Percentiles rank a stretch among this genome's conserved stretches.
Evolutionary conservation across 2,329 filamentous ascomycete genomes (phyloP).

Genomic region (Macrophomina phaseolina): DNA sequence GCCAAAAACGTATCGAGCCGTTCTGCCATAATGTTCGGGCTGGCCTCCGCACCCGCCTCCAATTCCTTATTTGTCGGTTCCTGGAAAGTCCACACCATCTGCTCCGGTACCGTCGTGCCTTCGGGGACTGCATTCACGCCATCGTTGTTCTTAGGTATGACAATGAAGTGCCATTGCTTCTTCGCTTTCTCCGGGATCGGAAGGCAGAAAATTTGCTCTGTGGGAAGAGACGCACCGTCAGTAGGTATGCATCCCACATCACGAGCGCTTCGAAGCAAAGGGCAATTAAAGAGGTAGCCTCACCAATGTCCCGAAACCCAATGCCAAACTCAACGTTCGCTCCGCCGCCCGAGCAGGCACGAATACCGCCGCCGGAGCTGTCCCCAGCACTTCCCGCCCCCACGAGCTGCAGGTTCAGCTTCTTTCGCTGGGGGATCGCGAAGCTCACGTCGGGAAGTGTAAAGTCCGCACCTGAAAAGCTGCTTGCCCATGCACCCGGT

Average conservation of each 20-base stretch:
- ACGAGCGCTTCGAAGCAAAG: not conserved
- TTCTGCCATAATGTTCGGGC: conserved; percentile 53
- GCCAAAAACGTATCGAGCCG: conserved; percentile 51
- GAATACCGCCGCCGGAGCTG: conserved; percentile 47
- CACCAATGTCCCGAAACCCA: conserved; percentile 55
- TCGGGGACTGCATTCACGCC: conserved; percentile 54
- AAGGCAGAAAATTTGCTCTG: conserved; percentile 64
- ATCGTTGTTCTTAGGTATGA: conserved; percentile 60
- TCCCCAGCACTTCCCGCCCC: conserved; percentile 34
- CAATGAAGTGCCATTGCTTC: conserved; percentile 66
- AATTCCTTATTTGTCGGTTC: conserved; percentile 56
- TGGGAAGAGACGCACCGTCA: conserved; percentile 6
- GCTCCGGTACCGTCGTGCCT: conserved; percentile 52
- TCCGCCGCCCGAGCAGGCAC: conserved; percentile 57
- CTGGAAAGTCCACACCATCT: conserved; percentile 65
- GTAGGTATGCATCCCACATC: not conserved
- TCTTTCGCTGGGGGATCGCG: conserved; percentile 67
- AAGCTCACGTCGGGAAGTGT: conserved; percentile 61
- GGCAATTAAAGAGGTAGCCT: conserved; percentile 3
- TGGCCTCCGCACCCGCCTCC: conserved; percentile 50
- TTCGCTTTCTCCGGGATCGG: conserved; percentile 69
- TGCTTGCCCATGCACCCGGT: conserved; percentile 34
- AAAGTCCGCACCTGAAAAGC: conserved; percentile 37
- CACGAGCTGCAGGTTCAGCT: conserved; percentile 65
- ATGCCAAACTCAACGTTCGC: conserved; percentile 61